Base-by-base conservation (phyloP, 2,329 filamentous ascomycete genomes). In the Ceratocystis cacaofunesta region DNA sequence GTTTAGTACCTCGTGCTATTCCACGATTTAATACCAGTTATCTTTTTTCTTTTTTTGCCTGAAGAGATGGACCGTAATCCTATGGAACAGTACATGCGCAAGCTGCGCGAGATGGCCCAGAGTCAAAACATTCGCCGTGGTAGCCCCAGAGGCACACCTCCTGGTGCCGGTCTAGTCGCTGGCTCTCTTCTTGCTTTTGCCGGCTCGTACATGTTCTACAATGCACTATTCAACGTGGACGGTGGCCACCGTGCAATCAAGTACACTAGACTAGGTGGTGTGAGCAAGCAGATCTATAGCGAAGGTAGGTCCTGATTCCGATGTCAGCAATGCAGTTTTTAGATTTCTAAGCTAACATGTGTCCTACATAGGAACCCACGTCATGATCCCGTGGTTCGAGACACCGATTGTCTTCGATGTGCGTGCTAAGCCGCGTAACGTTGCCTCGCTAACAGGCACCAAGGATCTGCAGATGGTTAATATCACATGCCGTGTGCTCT, bases 401-500 rank as follows among this genome's bases (percentile, higher is more conserved):
- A 96, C 92, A 3, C 91, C 94, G 63, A 85, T 99, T 76, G 87
- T 92, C 72, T 99, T 97, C 81, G 92, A 99, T 76, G 94, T 99
- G 71, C 92, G 94, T 78, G 94, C 94, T 68, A 96, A 92, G 81
- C 94, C 94, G 72, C 87, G 94, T 75, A 96, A 95, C 73, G 92
- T 99, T 71, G 89, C 94, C 70, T 97, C 94, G 70, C 84, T 99
- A 70, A 99, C 94, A 68, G 94, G 94, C 71, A 99, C 94, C 74
- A 99, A 99, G 82, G 94, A 99, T 78, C 80, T 99, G 77, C 94
- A 99, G 81, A 99, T 99, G 94, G 94, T 97, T 74, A 99, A 99
- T 84, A 97, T 99, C 75, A 99, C 92, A 74, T 99, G 94, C 78
- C 92, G 94, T 89, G 94, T 99, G 67, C 89, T 99, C 64, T 96